Evolutionary conservation across 2,329 filamentous ascomycete species (phyloP).

Genomic region (Bipolaris zeicola): DNA sequence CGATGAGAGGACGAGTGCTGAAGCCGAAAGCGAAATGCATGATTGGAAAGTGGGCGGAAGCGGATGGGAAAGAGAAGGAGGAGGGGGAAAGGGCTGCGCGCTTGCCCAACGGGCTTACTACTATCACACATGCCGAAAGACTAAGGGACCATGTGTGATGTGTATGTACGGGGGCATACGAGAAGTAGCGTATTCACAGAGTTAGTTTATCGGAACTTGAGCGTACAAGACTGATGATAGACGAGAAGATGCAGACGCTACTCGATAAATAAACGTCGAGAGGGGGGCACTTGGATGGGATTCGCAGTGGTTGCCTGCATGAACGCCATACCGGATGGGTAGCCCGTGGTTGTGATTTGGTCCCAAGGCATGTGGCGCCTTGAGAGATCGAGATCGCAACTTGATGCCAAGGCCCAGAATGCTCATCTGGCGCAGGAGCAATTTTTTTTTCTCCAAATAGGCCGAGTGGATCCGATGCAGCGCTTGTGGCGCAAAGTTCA

Average conservation of each 20-base stretch:
- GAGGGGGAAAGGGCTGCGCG: too few relatives aligned
- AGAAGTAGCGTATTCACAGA: neutral
- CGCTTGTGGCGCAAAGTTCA: neutral
- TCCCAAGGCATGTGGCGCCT: neutral
- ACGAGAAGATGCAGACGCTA: neutral
- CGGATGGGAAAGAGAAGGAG: too few relatives aligned
- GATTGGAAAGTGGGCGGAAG: too few relatives aligned
- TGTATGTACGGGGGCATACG: neutral
- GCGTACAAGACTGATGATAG: neutral
- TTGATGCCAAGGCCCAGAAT: neutral
- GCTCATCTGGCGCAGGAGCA: neutral
- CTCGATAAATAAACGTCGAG: neutral
- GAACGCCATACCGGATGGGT: slow-evolving; percentile 1
- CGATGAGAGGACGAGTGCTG: too few relatives aligned
- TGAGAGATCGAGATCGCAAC: neutral
- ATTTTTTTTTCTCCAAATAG: neutral
- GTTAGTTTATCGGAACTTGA: neutral
- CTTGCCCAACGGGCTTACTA: too few relatives aligned
- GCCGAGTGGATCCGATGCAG: neutral
- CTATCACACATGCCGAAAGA: too few relatives aligned
- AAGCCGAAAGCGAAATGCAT: too few relatives aligned
- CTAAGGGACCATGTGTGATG: too few relatives aligned
- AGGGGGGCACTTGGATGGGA: neutral
- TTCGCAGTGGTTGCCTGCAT: neutral
- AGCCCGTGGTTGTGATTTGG: slow-evolving; percentile 1